A percentile compares a stretch with the other conserved stretches of the same genome.
phyloP scores from a whole-genome alignment of 805 yeast species.

The Nakazawaea sp. region DNA sequence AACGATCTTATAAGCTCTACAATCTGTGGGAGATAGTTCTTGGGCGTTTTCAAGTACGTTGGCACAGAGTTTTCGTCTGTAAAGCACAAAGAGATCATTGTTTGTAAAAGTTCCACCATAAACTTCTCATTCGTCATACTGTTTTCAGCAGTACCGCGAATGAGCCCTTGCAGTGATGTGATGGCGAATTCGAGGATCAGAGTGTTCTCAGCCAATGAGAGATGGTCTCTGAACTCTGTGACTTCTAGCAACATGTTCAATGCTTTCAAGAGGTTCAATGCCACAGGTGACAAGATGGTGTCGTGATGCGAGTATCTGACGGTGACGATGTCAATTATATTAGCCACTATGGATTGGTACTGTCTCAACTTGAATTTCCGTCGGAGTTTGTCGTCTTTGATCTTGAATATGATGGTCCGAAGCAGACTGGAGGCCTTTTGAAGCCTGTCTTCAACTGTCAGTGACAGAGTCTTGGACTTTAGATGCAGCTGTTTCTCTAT shows the following conservation, averaged over 20 bases:
- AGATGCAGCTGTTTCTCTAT: constrained; percentile 27
- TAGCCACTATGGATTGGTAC: constrained; percentile 17
- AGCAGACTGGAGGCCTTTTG: constrained; percentile 26
- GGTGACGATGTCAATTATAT: constrained; percentile 8
- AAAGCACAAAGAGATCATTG: constrained; percentile 15
- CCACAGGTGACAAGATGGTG: constrained; percentile 21
- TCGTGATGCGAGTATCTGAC: constrained; percentile 7
- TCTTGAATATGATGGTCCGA: constrained; percentile 19
- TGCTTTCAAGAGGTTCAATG: constrained; percentile 21
- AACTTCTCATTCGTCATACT: constrained; percentile 14
- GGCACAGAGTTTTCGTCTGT: constrained; percentile 13
- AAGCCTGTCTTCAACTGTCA: constrained; percentile 23
- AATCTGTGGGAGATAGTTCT: neutral
- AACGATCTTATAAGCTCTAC: neutral
- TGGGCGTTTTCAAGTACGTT: neutral
- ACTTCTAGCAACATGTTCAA: constrained; percentile 19
- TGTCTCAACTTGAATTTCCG: constrained; percentile 19
- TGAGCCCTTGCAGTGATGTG: constrained; percentile 11
- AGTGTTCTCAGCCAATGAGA: constrained; percentile 14
- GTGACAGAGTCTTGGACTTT: constrained; percentile 16
- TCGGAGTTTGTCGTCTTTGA: constrained; percentile 12
- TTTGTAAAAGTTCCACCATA: constrained; percentile 16
- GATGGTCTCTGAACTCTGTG: constrained; percentile 20
- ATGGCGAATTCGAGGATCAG: constrained; percentile 13
- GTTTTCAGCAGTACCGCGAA: neutral